Evolutionary conservation across 257 asterid species (phyloP), one percentile per base, ranked within the genome.

Genomic region (Ilex asprella): DNA sequence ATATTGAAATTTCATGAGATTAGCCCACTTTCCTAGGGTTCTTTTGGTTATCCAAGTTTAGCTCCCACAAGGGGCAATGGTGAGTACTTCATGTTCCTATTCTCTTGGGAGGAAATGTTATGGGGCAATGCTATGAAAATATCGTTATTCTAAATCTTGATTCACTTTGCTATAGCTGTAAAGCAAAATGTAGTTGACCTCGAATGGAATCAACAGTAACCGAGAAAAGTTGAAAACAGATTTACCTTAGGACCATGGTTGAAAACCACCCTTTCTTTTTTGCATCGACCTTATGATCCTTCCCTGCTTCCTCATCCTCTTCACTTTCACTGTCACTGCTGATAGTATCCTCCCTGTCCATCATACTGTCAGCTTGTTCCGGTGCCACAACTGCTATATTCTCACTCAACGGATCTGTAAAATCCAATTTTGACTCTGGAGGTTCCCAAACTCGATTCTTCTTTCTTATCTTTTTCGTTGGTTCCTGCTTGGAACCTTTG

Each of bases 221-320:
- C 8, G 5, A 35, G 41, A 35, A 35, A 35, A 5, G 8, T 0
- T 2, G 41, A 35, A 35, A 35, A 35, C 41, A 35, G 41, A 68
- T 56, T 31, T 84, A 92, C 99, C 99, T 87, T 60, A 78, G 91
- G 76, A 89, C 85, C 94, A 93, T 87, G 71, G 97, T 76, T 56
- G 99, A 86, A 78, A 93, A 87, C 99, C 97, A 89, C 55, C 99
- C 91, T 72, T 82, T 92, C 78, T 84, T 88, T 79, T 77, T 85
- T 41, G 81, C 29, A 58, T 77, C 91, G 64, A 57, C 79, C 75
- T 75, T 82, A 53, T 57, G 62, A 60, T 70, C 82, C 72, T 83
- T 82, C 35, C 67, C 86, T 2, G 69, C 47, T 7, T 77, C 91
- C 62, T 84, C 86, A 7, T 75, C 79, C 66, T 79, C 88, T 62